These are phyloP conservation scores for Batkoa obscura DNA, from an alignment of 371 early-diverging fungal species.

Conservation along the genomic window DNA sequence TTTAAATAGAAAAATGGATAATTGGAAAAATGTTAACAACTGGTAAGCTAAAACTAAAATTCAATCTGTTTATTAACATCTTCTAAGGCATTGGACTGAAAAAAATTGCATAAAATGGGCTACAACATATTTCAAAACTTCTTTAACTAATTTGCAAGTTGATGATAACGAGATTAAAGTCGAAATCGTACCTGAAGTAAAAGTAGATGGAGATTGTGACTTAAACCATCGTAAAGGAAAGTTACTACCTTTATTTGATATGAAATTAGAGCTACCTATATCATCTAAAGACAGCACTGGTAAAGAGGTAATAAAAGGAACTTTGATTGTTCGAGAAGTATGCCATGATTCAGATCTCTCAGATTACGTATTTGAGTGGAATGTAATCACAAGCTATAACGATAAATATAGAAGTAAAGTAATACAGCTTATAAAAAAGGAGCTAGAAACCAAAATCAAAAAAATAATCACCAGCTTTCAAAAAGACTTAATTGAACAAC, in stretches of 20 bases:
- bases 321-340: too few relatives aligned
- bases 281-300: too few relatives aligned
- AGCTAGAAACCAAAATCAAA: too few relatives aligned
- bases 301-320: too few relatives aligned
- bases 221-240: conserved; percentile 78
- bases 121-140: conserved; percentile 32
- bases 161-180: conserved; percentile 25
- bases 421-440: too few relatives aligned
- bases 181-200: conserved; percentile 25
- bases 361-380: too few relatives aligned
- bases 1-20: conserved; percentile 9
- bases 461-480: too few relatives aligned
- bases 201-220: conserved; percentile 55
- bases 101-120: conserved; percentile 75
- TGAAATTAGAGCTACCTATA: conserved; percentile 9
- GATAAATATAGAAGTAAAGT: too few relatives aligned
- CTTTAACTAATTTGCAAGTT: conserved; percentile 25
- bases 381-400: too few relatives aligned
- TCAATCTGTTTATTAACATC: neutral
- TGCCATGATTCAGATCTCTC: too few relatives aligned
- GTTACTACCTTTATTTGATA: conserved; percentile 65
- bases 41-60: conserved; percentile 14
- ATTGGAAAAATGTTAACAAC: conserved; percentile 58
- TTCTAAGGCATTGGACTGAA: conserved; percentile 52
- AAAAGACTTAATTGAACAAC: too few relatives aligned